These are phyloP conservation scores for Candida morakotiae DNA, from an alignment of 805 yeast genomes.

Conservation along the genomic window DNA sequence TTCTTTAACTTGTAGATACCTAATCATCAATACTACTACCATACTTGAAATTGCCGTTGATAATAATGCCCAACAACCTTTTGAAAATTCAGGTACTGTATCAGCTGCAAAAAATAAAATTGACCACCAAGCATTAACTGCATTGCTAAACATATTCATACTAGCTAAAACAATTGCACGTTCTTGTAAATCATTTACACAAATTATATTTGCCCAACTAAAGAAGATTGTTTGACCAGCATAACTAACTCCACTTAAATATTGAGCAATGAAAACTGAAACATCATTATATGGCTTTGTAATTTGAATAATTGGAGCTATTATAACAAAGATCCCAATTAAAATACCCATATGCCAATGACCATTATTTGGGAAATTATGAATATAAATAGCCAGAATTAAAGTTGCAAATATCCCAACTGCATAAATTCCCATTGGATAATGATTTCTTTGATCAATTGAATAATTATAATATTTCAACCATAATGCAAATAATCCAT, in stretches of 20 bases:
- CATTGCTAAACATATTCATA: conserved; percentile 62
- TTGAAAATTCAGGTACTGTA: conserved; percentile 46
- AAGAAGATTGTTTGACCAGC: conserved; percentile 61
- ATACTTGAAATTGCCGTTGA: conserved; percentile 46
- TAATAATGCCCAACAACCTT: conserved; percentile 56
- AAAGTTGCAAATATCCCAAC: conserved; percentile 30
- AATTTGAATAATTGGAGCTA: conserved; percentile 45
- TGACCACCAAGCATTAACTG: conserved; percentile 66
- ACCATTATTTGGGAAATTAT: conserved; percentile 19
- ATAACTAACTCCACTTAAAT: conserved; percentile 49
- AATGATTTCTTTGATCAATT: conserved; percentile 28
- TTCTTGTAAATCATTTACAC: conserved; percentile 57
- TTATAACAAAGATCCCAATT: conserved; percentile 38
- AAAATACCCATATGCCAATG: conserved; percentile 51
- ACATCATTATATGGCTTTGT: conserved; percentile 33
- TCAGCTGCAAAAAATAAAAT: conserved; percentile 49
- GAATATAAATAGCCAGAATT: conserved; percentile 24
- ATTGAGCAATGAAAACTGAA: conserved; percentile 50
- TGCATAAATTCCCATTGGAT: conserved; percentile 36
- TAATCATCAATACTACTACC: conserved; percentile 35
- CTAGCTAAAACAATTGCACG: conserved; percentile 62
- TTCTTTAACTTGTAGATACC: conserved; percentile 36
- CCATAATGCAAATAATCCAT: conserved; percentile 32
- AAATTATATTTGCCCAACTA: conserved; percentile 61
- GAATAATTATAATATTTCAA: conserved; percentile 24